Conservation (phyloP, 176 grass and related monocot genomes). For the Zoysia japonica region DNA sequence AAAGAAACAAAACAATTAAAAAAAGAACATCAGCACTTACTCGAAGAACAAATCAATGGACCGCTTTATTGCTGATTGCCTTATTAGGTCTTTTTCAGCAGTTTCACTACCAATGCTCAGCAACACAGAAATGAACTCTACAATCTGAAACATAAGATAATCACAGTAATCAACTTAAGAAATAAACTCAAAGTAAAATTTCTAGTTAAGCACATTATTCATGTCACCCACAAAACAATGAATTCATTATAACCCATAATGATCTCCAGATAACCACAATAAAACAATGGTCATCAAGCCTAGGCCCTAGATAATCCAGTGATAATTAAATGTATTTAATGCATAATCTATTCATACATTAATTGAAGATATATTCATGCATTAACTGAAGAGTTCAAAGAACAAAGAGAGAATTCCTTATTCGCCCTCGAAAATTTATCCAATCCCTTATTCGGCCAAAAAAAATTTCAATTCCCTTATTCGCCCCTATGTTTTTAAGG, state of each 20-base stretch:
- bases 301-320: background rate
- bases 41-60: constrained; percentile 88
- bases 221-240: background rate
- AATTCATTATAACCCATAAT: background rate
- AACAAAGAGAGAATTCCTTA: background rate
- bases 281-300: background rate
- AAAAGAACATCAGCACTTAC: constrained; percentile 53
- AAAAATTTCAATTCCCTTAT: no score
- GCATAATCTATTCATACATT: background rate
- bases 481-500: no score
- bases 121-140: constrained; percentile 96
- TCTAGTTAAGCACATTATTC: background rate
- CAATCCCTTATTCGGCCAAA: no score
- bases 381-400: background rate
- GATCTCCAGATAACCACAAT: constrained; percentile 16
- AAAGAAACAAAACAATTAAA: constrained; percentile 3
- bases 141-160: constrained; percentile 54
- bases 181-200: background rate
- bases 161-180: no score
- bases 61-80: constrained; percentile 71
- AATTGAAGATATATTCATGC: background rate
- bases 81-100: constrained; percentile 87
- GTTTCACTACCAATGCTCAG: constrained; percentile 88
- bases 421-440: no score
- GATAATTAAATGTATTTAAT: constrained; percentile 2